Evolutionary conservation across 2,329 filamentous ascomycete species (phyloP).

Genomic region (Venturia asperata): DNA sequence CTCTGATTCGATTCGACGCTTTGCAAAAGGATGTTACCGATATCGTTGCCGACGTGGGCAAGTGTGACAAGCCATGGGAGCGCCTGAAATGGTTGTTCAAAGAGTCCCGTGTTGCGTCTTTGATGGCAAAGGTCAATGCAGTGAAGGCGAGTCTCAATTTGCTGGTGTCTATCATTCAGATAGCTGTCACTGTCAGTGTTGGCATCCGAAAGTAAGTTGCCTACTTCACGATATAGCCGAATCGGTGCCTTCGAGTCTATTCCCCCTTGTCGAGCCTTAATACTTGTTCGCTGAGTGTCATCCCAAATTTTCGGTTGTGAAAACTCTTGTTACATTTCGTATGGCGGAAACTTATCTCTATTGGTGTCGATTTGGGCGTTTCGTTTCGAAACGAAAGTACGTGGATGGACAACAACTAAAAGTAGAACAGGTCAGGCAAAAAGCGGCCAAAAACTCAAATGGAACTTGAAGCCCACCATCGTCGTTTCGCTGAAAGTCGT

Average conservation of each 20-base stretch:
- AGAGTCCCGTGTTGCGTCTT: neutral
- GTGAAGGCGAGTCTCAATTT: constrained; percentile 8
- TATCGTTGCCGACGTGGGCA: neutral
- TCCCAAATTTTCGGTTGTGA: too few species aligned
- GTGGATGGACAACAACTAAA: neutral
- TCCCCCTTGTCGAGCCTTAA: neutral
- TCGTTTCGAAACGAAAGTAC: neutral
- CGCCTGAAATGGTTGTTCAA: constrained; percentile 15
- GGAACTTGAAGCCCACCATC: constrained; percentile 6
- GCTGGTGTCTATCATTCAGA: constrained; percentile 14
- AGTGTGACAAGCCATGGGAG: constrained; percentile 2
- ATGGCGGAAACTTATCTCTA: neutral
- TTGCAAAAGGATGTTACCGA: constrained; percentile 8
- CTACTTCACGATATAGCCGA: neutral
- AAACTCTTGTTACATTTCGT: too few species aligned
- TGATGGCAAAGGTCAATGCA: constrained; percentile 13
- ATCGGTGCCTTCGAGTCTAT: too few species aligned
- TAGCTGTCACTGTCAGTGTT: constrained; percentile 8
- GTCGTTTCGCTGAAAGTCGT: constrained; percentile 7
- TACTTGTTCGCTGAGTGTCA: too few species aligned
- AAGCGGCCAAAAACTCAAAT: neutral
- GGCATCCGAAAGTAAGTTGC: constrained; percentile 1
- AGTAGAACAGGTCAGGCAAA: neutral
- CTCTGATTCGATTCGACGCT: neutral
- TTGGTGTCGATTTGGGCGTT: neutral